Base-by-base conservation (phyloP, 1,139 yeast species). In the Hanseniaspora gamundiae region DNA sequence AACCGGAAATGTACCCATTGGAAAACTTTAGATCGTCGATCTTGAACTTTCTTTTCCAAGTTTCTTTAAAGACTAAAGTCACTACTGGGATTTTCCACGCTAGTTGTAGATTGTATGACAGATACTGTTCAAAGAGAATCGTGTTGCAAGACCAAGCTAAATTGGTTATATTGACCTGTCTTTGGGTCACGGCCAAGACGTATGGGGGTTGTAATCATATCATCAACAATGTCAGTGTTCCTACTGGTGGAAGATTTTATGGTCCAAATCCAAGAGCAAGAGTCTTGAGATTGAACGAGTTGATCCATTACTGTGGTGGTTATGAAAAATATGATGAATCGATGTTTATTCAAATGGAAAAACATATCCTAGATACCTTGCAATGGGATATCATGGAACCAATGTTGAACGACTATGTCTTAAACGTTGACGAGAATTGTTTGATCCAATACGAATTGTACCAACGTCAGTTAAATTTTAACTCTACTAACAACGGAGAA, bases 161-260 rank as follows among this genome's bases (percentile, higher is more conserved):
- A 57, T 65, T 78, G 44, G 79, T 78, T 20, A 71, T 77, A 38
- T 74, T 80, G 38, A 77, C 84, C 19, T 78, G 85, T 56, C 64
- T 78, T 35, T 78, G 84, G 84, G 64, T 78, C 19, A 74, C 80
- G 5, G 72, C 79, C 28, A 78, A 78, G 57, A 65, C 76, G 3
- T 74, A 71, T 59, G 86, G 86, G 40, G 86, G 86, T 29, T 78
- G 80, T 57, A 77, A 77, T 53, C 86, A 78, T 61, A 76, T 77
- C 52, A 72, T 76, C 46, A 76, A 77, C 58, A 67, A 67, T 47
- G 59, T 66, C 13, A 63, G 65, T 19, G 61, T 67, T 28, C 71
- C 71, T 42, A 61, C 69, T 11, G 82, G 83, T 38, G 81, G 80
- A 14, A 68, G 80, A 54, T 76, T 67, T 57, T 62, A 68, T 47